Evolutionary conservation across 2,329 filamentous ascomycete genomes (phyloP).

Genomic region (Xenosphaeropsis pyriputrescens): DNA sequence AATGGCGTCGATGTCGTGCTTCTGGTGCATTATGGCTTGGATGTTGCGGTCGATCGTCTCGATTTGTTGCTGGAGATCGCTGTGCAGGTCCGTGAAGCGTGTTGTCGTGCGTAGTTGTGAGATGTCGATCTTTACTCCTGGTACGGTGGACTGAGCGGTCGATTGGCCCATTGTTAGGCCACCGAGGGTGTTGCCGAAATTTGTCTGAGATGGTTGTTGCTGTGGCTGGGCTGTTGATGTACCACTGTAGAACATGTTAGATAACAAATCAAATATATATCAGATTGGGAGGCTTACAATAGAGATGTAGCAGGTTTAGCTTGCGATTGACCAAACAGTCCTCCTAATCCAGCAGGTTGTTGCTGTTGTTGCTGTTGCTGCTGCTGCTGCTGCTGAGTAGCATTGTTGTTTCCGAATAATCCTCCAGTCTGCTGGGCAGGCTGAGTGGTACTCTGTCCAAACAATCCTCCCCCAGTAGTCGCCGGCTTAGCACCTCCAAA

Average conservation of each 20-base stretch:
- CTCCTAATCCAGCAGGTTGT: constrained; percentile 8
- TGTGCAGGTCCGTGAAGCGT: constrained; percentile 79
- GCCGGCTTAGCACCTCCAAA: constrained; percentile 11
- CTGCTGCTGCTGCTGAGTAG: neutral
- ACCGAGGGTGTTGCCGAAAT: constrained; percentile 13
- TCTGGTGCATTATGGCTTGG: constrained; percentile 62
- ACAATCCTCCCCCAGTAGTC: constrained; percentile 11
- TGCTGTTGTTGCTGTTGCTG: no score
- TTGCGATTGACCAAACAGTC: constrained; percentile 12
- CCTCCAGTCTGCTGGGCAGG: constrained; percentile 7
- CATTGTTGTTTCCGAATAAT: constrained; percentile 11
- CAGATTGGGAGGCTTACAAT: constrained; percentile 13
- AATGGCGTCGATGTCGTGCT: constrained; percentile 61
- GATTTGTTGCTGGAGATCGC: constrained; percentile 67
- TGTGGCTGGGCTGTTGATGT: constrained; percentile 11
- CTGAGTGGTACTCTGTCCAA: constrained; percentile 10
- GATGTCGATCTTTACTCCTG: constrained; percentile 66
- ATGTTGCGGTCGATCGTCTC: constrained; percentile 68
- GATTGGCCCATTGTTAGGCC: constrained; percentile 31
- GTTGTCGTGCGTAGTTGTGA: constrained; percentile 73
- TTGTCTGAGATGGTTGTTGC: constrained; percentile 10
- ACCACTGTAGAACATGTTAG: constrained; percentile 10
- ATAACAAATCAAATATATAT: neutral
- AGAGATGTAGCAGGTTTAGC: constrained; percentile 14
- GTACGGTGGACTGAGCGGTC: constrained; percentile 33